These are phyloP conservation scores for Agastache rugosa DNA, from an alignment of 257 asterid species.

Conservation along the genomic window DNA sequence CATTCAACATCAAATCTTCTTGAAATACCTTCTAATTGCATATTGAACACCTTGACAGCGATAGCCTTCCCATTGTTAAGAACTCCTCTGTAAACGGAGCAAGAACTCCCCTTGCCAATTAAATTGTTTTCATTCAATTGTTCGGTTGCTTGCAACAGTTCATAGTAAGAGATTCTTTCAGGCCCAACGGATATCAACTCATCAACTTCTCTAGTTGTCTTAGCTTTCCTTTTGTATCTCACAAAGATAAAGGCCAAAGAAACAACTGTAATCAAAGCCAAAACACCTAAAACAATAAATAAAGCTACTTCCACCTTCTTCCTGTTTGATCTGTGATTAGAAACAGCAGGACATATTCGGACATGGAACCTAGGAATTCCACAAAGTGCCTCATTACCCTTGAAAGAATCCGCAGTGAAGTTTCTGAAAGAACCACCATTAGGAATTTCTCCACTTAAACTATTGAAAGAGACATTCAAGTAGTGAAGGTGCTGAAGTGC, in stretches of 20 bases:
- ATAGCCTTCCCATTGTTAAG: not conserved
- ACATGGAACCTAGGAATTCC: conserved; percentile 35
- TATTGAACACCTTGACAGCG: not conserved
- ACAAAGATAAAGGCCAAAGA: not conserved
- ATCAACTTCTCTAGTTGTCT: not conserved
- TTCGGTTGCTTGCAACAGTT: not conserved
- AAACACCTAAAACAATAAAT: conserved; percentile 25
- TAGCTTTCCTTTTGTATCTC: conserved; percentile 15
- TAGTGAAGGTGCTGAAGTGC: not conserved
- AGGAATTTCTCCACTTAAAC: conserved; percentile 39
- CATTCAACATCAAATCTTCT: not conserved
- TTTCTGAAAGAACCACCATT: conserved; percentile 38
- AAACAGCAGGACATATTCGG: conserved; percentile 14
- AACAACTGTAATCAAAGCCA: not conserved
- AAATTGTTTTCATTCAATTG: not conserved
- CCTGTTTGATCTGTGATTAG: not conserved
- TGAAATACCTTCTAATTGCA: not conserved
- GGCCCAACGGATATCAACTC: not conserved
- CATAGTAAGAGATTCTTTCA: not conserved
- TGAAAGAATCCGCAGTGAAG: conserved; percentile 37
- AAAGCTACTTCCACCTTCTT: conserved; percentile 17
- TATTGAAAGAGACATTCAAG: conserved; percentile 42
- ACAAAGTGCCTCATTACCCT: conserved; percentile 13
- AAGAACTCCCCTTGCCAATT: not conserved
- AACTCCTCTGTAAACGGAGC: conserved; percentile 3